Conservation (phyloP, 495 filamentous ascomycete species). For the Lophiostoma macrostomum region DNA sequence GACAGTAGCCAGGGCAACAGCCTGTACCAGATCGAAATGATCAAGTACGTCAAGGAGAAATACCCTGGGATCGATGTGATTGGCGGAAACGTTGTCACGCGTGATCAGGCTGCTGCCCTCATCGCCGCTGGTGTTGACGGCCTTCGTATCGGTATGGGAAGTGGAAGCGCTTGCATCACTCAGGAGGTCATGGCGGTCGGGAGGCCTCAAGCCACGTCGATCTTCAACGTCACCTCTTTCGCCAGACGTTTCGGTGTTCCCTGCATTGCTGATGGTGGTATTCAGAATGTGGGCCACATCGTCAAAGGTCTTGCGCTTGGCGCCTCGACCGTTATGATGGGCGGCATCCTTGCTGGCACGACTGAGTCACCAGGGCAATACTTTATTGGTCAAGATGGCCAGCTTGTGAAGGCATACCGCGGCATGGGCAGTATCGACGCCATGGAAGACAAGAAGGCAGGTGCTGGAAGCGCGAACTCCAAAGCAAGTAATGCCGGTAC, state of each 20-base stretch:
- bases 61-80: slow-evolving; percentile 89
- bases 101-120: slow-evolving; percentile 85
- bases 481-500: slow-evolving; percentile 94
- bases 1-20: slow-evolving; percentile 97
- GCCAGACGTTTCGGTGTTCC: slow-evolving; percentile 93
- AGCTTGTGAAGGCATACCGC: slow-evolving; percentile 98
- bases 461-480: slow-evolving; percentile 59
- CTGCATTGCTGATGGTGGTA: slow-evolving; percentile 95
- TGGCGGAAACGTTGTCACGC: slow-evolving; percentile 94
- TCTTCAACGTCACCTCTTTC: slow-evolving; percentile 83
- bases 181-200: slow-evolving; percentile 99
- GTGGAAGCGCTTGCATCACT: slow-evolving; percentile 96
- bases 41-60: slow-evolving; percentile 86
- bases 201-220: slow-evolving; percentile 87
- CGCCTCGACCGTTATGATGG: slow-evolving; percentile 98
- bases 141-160: slow-evolving; percentile 98
- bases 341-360: slow-evolving; percentile 91
- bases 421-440: slow-evolving; percentile 98
- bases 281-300: slow-evolving; percentile 98
- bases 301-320: slow-evolving; percentile 96
- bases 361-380: slow-evolving; percentile 97
- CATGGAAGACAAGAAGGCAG: slow-evolving; percentile 98
- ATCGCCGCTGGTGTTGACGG: slow-evolving; percentile 96
- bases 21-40: slow-evolving; percentile 95
- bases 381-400: slow-evolving; percentile 88